Evolutionary conservation across 208 protist species (phyloP).

Genomic region (Crithidia sp.): DNA sequence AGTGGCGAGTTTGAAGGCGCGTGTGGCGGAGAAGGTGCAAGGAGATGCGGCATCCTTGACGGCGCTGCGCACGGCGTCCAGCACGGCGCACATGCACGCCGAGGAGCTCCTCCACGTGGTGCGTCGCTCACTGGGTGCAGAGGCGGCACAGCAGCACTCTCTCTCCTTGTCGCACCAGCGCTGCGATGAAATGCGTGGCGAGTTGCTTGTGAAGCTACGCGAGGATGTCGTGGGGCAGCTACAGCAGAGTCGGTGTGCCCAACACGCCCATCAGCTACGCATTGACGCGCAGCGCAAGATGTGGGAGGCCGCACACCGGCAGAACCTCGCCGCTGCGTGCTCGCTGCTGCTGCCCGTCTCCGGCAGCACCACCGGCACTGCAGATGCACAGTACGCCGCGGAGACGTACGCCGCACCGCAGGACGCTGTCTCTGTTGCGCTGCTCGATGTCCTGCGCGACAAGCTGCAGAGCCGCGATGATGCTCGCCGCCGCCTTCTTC

Average conservation of each 20-base stretch:
- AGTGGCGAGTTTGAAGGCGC: constrained; percentile 27
- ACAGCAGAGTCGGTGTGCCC: constrained; percentile 45
- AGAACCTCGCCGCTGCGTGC: constrained; percentile 49
- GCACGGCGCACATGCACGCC: constrained; percentile 33
- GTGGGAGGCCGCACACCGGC: constrained; percentile 69
- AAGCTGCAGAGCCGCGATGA: constrained; percentile 37
- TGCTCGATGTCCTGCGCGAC: constrained; percentile 39
- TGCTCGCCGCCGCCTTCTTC: constrained; percentile 15
- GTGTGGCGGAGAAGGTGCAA: constrained; percentile 37
- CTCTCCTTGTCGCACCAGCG: constrained; percentile 23
- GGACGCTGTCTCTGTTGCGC: constrained; percentile 34
- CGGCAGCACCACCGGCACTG: constrained; percentile 10
- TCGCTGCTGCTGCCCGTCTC: constrained; percentile 32
- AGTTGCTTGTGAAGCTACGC: constrained; percentile 25
- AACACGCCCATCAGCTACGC: constrained; percentile 50
- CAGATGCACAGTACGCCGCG: constrained; percentile 6
- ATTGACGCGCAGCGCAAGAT: constrained; percentile 47
- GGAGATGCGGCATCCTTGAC: constrained; percentile 2
- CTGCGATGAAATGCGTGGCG: constrained; percentile 34
- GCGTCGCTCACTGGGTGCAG: constrained; percentile 19
- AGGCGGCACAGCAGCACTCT: constrained; percentile 30
- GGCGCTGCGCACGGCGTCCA: background rate
- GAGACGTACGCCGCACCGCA: constrained; percentile 49
- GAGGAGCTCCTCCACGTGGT: constrained; percentile 53
- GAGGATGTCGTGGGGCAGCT: constrained; percentile 44